Base-by-base conservation (phyloP, 2,329 filamentous ascomycete genomes). In the Fusarium torreyae region DNA sequence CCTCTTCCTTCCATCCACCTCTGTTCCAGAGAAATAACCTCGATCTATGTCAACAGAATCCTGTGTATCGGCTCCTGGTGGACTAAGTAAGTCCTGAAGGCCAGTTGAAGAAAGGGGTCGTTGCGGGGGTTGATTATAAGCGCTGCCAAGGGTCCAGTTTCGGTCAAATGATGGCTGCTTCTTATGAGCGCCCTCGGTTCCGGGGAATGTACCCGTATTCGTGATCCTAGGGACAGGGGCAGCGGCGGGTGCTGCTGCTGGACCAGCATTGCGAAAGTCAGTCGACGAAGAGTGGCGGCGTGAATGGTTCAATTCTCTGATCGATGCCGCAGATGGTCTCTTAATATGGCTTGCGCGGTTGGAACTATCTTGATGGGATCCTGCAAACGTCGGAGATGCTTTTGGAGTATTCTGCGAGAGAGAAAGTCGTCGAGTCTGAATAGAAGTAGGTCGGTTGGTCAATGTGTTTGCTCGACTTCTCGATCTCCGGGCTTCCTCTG, bases 1-100 rank as follows among this genome's bases (percentile, higher is more conserved):
- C 45, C 92, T 88, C 73, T 88, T 89, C 60, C 91, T 89, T 43
- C 88, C 88, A 68, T 98, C 94, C 13, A 90, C 84, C 75, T 98
- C 95, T 17, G 92, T 92, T 5, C 94, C 94, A 9, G 95, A 98
- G 76, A 98, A 97, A 79, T 98, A 98, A 24, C 94, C 95, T 36
- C 94, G 88, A 74, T 98, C 96, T 17, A 93, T 79, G 64, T 97
- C 92, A 24, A 83, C 79, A 17, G 83, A 83, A 62, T 88, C 85
- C 66, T 83, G 83, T 15, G 81, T 73, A 14, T 81, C 77, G 15
- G 79, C 72, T 17, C 81, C 81, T 3, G 82, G 80, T 22, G 75
- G 75, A 22, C 79, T 77, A 49, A 81, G 53, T 8, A 81, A 72
- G 54, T 87, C 85, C 31, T 85, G 82, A 33, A 85, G 74, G 15